Percentiles rank a stretch among this genome's conserved stretches.
Conservation (phyloP, 352 stramenopile genomes). For the Phytophthora podocarpi region DNA sequence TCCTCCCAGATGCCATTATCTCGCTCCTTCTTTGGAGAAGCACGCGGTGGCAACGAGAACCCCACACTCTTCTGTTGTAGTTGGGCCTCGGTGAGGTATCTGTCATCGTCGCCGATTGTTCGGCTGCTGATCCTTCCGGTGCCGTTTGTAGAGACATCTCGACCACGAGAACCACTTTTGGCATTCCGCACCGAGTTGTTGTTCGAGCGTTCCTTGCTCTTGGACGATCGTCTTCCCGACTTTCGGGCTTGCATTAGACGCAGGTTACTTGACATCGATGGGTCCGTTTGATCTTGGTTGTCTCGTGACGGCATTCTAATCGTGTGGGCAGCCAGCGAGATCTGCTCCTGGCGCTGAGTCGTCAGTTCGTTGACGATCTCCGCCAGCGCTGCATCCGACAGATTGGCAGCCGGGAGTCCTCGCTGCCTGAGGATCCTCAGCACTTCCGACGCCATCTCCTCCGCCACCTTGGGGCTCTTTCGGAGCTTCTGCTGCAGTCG, state of each 20-base stretch:
- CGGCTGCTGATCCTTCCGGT: not conserved
- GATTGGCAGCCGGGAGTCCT: slow-evolving; percentile 32
- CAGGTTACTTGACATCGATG: not conserved
- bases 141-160: not conserved
- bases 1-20: slow-evolving; percentile 84
- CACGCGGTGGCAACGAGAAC: slow-evolving; percentile 63
- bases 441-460: slow-evolving; percentile 64
- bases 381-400: slow-evolving; percentile 47
- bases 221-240: slow-evolving; percentile 28
- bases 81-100: slow-evolving; percentile 74
- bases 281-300: slow-evolving; percentile 38
- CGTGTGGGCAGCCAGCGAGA: slow-evolving; percentile 22
- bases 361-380: slow-evolving; percentile 52
- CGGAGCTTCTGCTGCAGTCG: slow-evolving; percentile 75
- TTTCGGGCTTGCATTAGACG: not conserved
- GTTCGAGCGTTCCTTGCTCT: slow-evolving; percentile 26
- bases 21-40: slow-evolving; percentile 78
- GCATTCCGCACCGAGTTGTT: slow-evolving; percentile 12
- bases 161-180: slow-evolving; percentile 1
- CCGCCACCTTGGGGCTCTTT: slow-evolving; percentile 66
- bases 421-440: slow-evolving; percentile 59
- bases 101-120: slow-evolving; percentile 41
- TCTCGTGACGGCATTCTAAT: not conserved
- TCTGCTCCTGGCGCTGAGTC: slow-evolving; percentile 40
- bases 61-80: slow-evolving; percentile 72